A percentile compares a stretch with the other conserved stretches of the same genome.
phyloP scores from a whole-genome alignment of 2,329 filamentous ascomycete genomes.

The Nannizziopsis arthrosporioides region DNA sequence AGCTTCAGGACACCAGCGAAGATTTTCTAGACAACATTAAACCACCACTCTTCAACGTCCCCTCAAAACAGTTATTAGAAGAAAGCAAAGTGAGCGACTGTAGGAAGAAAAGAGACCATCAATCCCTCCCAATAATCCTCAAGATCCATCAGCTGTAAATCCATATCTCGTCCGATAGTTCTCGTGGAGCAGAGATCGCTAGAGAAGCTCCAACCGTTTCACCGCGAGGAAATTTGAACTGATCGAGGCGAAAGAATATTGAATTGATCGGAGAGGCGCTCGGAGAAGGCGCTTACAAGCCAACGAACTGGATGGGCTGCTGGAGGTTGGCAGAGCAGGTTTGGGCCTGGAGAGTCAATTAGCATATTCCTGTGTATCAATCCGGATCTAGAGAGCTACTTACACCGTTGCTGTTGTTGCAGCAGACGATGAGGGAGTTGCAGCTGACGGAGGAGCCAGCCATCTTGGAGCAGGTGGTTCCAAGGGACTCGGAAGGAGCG shows the following conservation, averaged over 20 bases:
- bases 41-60: background rate
- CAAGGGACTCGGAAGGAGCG: slow-evolving; percentile 5
- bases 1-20: slow-evolving; percentile 8
- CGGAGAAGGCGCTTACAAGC: slow-evolving; percentile 8
- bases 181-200: slow-evolving; percentile 5
- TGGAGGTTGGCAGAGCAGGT: slow-evolving; percentile 13
- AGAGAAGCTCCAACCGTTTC: slow-evolving; percentile 6
- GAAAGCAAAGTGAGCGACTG: slow-evolving; percentile 11
- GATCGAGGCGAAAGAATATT: slow-evolving; percentile 5
- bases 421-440: slow-evolving; percentile 15
- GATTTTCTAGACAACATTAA: background rate
- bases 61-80: slow-evolving; percentile 1
- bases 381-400: background rate
- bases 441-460: slow-evolving; percentile 13
- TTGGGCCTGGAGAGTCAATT: slow-evolving; percentile 6
- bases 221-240: slow-evolving; percentile 2
- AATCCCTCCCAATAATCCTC: background rate
- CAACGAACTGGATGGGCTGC: slow-evolving; percentile 11
- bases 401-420: slow-evolving; percentile 14
- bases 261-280: background rate
- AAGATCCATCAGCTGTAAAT: background rate
- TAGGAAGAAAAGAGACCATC: slow-evolving; percentile 8
- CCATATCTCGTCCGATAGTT: background rate
- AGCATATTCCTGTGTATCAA: background rate
- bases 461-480: slow-evolving; percentile 13